Conservation (phyloP, 305 asterid species). For the Striga hermonthica region DNA sequence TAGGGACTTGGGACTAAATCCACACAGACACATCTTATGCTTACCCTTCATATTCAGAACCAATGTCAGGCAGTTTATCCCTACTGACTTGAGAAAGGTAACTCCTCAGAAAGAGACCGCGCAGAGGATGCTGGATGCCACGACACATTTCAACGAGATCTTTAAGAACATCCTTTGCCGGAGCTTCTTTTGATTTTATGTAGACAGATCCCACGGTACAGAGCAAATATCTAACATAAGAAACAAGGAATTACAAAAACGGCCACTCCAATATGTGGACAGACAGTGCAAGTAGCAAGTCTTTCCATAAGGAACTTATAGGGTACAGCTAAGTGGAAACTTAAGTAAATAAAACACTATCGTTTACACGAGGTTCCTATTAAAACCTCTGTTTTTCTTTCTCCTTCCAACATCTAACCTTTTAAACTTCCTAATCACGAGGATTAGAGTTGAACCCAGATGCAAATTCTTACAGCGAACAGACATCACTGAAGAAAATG, state of each 20-base stretch:
- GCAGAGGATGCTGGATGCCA: slow-evolving; percentile 88
- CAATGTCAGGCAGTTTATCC: slow-evolving; percentile 92
- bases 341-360: slow-evolving; percentile 8
- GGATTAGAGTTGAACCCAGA: slow-evolving; percentile 15
- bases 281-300: neutral
- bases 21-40: slow-evolving; percentile 28
- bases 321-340: neutral
- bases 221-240: slow-evolving; percentile 67
- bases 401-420: slow-evolving; percentile 25
- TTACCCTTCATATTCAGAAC: slow-evolving; percentile 98
- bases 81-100: slow-evolving; percentile 97
- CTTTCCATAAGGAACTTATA: slow-evolving; percentile 16
- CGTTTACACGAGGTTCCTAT: slow-evolving; percentile 13
- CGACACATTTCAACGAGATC: slow-evolving; percentile 99
- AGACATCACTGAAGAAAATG: slow-evolving; percentile 1
- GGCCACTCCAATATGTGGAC: slow-evolving; percentile 1
- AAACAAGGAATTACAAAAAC: slow-evolving; percentile 24
- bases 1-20: slow-evolving; percentile 27
- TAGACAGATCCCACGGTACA: slow-evolving; percentile 97
- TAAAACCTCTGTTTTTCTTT: slow-evolving; percentile 14
- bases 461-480: slow-evolving; percentile 15
- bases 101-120: slow-evolving; percentile 95
- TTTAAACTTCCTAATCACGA: slow-evolving; percentile 16
- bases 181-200: slow-evolving; percentile 95
- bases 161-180: slow-evolving; percentile 91